These are phyloP conservation scores for Annulohypoxylon truncatum DNA, from an alignment of 2,329 filamentous ascomycete genomes.

Conservation along the genomic window DNA sequence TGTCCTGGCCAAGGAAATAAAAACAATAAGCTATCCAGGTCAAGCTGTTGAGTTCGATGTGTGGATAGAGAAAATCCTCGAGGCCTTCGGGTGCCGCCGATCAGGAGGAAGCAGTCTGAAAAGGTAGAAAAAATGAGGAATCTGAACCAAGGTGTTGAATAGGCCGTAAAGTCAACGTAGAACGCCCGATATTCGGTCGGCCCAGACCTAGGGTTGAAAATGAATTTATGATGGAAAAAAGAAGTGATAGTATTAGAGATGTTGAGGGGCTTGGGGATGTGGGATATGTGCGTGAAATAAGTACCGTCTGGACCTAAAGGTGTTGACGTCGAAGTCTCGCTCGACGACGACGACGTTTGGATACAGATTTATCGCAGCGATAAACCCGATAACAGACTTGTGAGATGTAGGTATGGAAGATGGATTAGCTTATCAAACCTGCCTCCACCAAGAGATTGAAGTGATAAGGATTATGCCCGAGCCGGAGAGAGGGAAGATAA, in stretches of 20 bases:
- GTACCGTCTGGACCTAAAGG: neutral
- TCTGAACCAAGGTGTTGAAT: neutral
- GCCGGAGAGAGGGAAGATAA: neutral
- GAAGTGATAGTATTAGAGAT: neutral
- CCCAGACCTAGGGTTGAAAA: neutral
- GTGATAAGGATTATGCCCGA: constrained; percentile 1
- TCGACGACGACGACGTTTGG: neutral
- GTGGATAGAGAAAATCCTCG: neutral
- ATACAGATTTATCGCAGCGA: neutral
- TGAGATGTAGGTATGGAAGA: neutral
- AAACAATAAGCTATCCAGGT: neutral
- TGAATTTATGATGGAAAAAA: neutral
- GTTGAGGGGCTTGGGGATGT: neutral
- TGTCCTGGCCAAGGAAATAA: neutral
- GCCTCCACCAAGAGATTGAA: neutral
- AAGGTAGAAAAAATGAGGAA: neutral
- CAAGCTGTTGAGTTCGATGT: neutral
- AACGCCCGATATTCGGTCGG: neutral
- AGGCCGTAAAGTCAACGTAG: neutral
- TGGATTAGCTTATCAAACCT: neutral
- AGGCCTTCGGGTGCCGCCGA: neutral
- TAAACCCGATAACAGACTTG: neutral
- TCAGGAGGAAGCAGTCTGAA: neutral
- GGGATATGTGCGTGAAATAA: neutral
- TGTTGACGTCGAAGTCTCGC: neutral